phyloP scores from a whole-genome alignment of 768 basidiomycete genomes.

The Cystofilobasidium capitatum region DNA sequence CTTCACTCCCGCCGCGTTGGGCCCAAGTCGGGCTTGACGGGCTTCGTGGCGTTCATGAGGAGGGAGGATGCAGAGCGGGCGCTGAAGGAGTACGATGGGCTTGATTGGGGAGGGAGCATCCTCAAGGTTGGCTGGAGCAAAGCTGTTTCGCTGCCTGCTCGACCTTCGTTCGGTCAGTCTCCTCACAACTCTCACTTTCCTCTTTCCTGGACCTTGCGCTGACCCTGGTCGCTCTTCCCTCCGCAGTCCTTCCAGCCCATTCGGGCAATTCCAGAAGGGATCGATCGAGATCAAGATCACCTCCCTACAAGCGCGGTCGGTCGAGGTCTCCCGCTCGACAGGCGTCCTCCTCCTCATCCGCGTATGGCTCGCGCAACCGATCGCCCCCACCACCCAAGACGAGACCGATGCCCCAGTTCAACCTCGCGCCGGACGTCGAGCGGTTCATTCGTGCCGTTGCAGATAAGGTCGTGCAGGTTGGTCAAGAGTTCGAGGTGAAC shows the following conservation, averaged over 20 bases:
- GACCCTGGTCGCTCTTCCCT: constrained; percentile 7
- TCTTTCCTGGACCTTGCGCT: neutral
- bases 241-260: constrained; percentile 23
- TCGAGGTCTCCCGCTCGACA: neutral
- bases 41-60: constrained; percentile 95
- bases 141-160: constrained; percentile 73
- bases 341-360: neutral
- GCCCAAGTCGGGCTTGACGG: constrained; percentile 67
- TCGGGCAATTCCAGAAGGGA: constrained; percentile 16
- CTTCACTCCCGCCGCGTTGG: constrained; percentile 53
- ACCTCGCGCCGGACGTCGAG: constrained; percentile 59
- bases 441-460: constrained; percentile 81
- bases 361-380: neutral
- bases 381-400: neutral
- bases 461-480: constrained; percentile 71
- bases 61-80: constrained; percentile 82
- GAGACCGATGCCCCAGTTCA: constrained; percentile 25
- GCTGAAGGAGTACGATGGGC: constrained; percentile 78
- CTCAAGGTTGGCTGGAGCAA: constrained; percentile 95
- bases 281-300: constrained; percentile 43
- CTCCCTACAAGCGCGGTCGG: constrained; percentile 28
- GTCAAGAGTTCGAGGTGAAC: constrained; percentile 56
- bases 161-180: constrained; percentile 57
- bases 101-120: constrained; percentile 84
- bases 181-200: neutral